Evolutionary conservation across 1,284 basidiomycete species (phyloP).

Genomic region (Cystobasidiaceae sp.): DNA sequence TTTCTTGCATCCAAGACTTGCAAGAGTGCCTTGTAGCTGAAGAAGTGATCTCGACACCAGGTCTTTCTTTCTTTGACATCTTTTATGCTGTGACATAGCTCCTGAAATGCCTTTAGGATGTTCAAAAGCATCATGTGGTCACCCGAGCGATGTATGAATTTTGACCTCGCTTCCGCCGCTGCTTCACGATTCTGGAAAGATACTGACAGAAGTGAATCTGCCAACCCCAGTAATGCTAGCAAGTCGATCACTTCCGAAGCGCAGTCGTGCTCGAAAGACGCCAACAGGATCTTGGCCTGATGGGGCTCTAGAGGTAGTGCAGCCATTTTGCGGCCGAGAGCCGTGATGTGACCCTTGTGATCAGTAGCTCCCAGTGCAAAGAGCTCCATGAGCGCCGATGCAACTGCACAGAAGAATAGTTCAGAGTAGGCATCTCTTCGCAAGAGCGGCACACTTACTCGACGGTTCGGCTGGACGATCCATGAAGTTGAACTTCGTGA

Average conservation of each 20-base stretch:
- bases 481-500: constrained; percentile 74
- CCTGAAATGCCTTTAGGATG: constrained; percentile 48
- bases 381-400: constrained; percentile 66
- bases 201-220: constrained; percentile 54
- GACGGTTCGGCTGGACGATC: constrained; percentile 69
- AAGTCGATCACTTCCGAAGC: constrained; percentile 70
- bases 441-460: constrained; percentile 52
- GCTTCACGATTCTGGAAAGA: constrained; percentile 35
- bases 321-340: constrained; percentile 70
- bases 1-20: constrained; percentile 40
- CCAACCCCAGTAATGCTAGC: constrained; percentile 64
- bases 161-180: constrained; percentile 55
- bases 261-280: constrained; percentile 65
- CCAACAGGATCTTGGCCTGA: constrained; percentile 68
- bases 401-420: constrained; percentile 50
- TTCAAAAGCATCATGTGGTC: constrained; percentile 44
- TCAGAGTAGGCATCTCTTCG: background rate
- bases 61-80: constrained; percentile 46
- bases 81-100: constrained; percentile 42
- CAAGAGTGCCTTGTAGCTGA: constrained; percentile 37
- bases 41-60: constrained; percentile 76
- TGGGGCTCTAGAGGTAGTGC: constrained; percentile 76
- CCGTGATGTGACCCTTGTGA: constrained; percentile 56
- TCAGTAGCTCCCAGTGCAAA: constrained; percentile 70
- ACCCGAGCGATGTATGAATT: constrained; percentile 43